These are phyloP conservation scores for Paecilomyces formosus DNA, from an alignment of 2,329 filamentous ascomycete species.

Conservation along the genomic window DNA sequence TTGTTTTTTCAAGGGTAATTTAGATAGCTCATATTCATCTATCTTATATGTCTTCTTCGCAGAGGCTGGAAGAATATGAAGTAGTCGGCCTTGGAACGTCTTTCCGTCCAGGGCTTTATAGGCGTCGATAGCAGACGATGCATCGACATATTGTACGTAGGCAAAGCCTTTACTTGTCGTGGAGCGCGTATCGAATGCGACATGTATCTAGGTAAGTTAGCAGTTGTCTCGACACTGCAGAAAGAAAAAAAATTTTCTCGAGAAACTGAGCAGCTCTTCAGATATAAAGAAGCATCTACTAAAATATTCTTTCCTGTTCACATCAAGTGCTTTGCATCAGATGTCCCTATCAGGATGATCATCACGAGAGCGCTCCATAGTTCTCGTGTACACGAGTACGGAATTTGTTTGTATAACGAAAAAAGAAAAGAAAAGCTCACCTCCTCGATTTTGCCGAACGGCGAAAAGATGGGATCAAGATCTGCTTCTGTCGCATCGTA, in stretches of 20 bases:
- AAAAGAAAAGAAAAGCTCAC: constrained; percentile 50
- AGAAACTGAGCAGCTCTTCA: constrained; percentile 47
- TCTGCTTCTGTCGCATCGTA: constrained; percentile 74
- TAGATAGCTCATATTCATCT: constrained; percentile 83
- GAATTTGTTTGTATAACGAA: constrained; percentile 5
- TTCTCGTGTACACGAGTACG: background rate
- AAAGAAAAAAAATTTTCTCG: constrained; percentile 1
- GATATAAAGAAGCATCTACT: constrained; percentile 98
- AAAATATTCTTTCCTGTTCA: constrained; percentile 86
- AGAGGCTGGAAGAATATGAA: constrained; percentile 82
- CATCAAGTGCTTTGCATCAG: constrained; percentile 95
- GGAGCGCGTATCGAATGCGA: constrained; percentile 63
- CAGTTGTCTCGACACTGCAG: constrained; percentile 14
- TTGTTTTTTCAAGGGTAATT: constrained; percentile 90
- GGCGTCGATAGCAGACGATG: constrained; percentile 68
- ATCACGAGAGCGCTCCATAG: constrained; percentile 60
- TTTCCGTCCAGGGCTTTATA: constrained; percentile 73
- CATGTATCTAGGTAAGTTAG: constrained; percentile 65
- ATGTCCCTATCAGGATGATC: constrained; percentile 99
- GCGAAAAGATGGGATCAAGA: constrained; percentile 60
- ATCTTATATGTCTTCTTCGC: constrained; percentile 74
- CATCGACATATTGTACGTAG: constrained; percentile 69
- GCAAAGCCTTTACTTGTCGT: constrained; percentile 83
- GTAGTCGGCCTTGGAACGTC: constrained; percentile 82
- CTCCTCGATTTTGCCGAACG: constrained; percentile 75